Base-by-base conservation (phyloP, 345 rosid genomes). In the Gossypium stocksii region DNA sequence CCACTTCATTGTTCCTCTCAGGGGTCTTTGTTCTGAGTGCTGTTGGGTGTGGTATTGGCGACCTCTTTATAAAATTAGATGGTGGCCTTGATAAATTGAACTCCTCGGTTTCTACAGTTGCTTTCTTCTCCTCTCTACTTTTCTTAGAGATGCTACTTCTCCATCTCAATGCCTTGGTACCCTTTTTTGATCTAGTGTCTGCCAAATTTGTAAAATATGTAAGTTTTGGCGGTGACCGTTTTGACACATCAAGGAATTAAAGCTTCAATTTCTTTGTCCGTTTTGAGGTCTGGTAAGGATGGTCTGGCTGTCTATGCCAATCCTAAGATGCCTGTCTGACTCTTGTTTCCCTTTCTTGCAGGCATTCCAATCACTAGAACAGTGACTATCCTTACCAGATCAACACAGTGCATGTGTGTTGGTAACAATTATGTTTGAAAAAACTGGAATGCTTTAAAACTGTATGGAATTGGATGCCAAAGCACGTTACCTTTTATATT, bases 41-140 rank as follows among this genome's bases (percentile, higher is more conserved):
- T 73, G 84, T 61, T 5, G 81, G 68, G 45, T 77, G 66, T 64
- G 85, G 84, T 34, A 82, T 65, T 12, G 89, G 85, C 2, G 88
- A 78, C 56, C 66, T 82, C 83, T 79, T 92, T 6, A 73, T 75
- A 20, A 86, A 86, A 62, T 72, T 82, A 6, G 94, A 80, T 8
- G 81, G 83, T 7, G 88, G 87, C 74, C 87, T 58, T 66, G 62
- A 64, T 34, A 76, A n/a, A 59, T 73, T 83, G 73, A 66, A 57
- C 29, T 70, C 53, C 11, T 5, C 34, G 7, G 69, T 51, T 8
- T 22, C 57, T 43, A 57, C 66, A 15, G 34, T 44, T 59, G 4
- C 73, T 7, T 56, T 63, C 8, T 25, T 51, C 72, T 68, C 62
- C 23, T 12, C 65, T 49, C 52, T 57, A 45, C 71, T 74, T 61